Conservation (phyloP, 129 eudicot species). For the Glebionis coronaria region DNA sequence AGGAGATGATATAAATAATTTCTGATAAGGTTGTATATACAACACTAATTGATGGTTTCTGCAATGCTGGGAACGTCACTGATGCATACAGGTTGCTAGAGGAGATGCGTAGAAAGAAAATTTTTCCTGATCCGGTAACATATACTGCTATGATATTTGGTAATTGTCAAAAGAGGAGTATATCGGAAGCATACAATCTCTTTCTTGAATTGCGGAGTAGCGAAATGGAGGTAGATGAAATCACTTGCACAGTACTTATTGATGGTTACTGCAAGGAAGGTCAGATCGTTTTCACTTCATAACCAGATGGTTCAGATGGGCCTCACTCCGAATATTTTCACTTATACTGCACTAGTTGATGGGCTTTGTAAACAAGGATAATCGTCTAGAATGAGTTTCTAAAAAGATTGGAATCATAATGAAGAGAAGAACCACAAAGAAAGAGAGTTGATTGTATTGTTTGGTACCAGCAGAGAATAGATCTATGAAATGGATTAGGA, state of each 20-base stretch:
- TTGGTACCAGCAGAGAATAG: background rate
- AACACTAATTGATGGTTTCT: constrained; percentile 74
- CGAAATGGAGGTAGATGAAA: constrained; percentile 67
- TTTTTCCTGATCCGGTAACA: constrained; percentile 62
- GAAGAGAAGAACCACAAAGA: background rate
- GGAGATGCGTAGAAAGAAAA: constrained; percentile 57
- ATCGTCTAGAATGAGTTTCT: too few species aligned
- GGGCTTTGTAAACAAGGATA: constrained; percentile 93
- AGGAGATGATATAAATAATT: constrained; percentile 55
- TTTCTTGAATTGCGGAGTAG: constrained; percentile 57
- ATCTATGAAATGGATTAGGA: too few species aligned
- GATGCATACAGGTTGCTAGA: constrained; percentile 50
- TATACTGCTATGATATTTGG: constrained; percentile 76
- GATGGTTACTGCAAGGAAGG: constrained; percentile 93
- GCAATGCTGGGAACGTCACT: constrained; percentile 56
- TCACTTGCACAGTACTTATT: constrained; percentile 69
- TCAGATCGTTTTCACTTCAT: constrained; percentile 79
- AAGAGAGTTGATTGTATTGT: background rate
- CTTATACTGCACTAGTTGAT: constrained; percentile 82
- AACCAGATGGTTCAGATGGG: constrained; percentile 79
- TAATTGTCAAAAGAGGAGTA: constrained; percentile 55
- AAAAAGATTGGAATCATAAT: too few species aligned
- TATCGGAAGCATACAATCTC: constrained; percentile 56
- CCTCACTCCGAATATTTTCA: constrained; percentile 72
- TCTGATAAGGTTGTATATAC: constrained; percentile 84